These are phyloP conservation scores for Rhododendron mucronatum DNA, from an alignment of 148 eudicot species.

Conservation along the genomic window DNA sequence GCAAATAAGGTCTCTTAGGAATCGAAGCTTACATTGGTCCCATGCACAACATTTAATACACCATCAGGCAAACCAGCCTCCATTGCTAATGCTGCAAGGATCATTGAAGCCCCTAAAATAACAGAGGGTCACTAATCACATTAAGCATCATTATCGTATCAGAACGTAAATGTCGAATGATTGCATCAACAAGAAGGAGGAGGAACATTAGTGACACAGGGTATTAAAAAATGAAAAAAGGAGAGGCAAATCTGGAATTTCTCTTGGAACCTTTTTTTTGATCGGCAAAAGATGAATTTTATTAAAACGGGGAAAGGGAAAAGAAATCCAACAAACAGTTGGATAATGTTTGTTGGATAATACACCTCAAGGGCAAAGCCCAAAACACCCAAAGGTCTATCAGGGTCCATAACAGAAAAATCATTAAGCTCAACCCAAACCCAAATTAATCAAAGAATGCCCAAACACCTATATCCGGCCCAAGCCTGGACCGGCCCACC, in stretches of 20 bases:
- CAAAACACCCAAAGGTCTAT: too few species aligned
- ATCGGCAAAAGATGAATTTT: too few species aligned
- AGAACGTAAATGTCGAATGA: not conserved
- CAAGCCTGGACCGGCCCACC: too few species aligned
- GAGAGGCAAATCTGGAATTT: not conserved
- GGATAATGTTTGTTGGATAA: too few species aligned
- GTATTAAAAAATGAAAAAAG: not conserved
- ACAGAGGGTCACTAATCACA: not conserved
- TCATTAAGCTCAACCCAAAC: too few species aligned
- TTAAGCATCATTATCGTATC: not conserved
- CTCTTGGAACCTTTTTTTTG: too few species aligned
- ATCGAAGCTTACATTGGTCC: constrained; percentile 45
- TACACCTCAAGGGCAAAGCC: too few species aligned
- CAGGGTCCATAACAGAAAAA: too few species aligned
- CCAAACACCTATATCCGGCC: too few species aligned
- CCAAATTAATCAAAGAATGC: too few species aligned
- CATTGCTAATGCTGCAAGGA: constrained; percentile 48
- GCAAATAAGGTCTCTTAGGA: not conserved
- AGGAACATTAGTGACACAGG: not conserved
- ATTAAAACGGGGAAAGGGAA: too few species aligned
- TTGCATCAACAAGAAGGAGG: constrained; percentile 1
- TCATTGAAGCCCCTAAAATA: constrained; percentile 51
- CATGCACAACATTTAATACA: constrained; percentile 66
- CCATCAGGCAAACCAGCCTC: constrained; percentile 79
- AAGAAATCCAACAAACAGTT: too few species aligned